These are phyloP conservation scores for Botrytis cinerea DNA, from an alignment of 2,329 filamentous ascomycete species.

Conservation along the genomic window DNA sequence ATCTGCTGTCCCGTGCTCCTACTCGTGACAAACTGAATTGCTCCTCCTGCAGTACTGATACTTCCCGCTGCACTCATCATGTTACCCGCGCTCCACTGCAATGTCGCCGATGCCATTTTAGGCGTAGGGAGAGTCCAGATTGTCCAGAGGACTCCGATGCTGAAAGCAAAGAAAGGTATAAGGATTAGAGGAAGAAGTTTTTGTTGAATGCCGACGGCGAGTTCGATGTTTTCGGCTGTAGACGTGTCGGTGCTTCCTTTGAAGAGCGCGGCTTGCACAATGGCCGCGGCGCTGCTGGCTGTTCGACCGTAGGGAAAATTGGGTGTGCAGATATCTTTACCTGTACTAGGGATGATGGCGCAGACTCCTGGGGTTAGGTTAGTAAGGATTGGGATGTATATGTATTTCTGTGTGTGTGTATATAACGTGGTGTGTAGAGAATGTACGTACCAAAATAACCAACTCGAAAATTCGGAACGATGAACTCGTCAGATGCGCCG, in stretches of 20 bases:
- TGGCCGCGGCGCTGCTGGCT: not conserved
- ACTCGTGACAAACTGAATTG: constrained; percentile 5
- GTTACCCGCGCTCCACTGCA: constrained; percentile 9
- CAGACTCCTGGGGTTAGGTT: not conserved
- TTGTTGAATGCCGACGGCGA: constrained; percentile 8
- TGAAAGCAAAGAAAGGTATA: constrained; percentile 11
- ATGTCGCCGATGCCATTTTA: not conserved
- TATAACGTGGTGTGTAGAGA: not conserved
- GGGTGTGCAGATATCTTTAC: not conserved
- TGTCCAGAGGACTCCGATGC: not conserved
- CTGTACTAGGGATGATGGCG: constrained; percentile 5
- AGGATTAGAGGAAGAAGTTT: constrained; percentile 5
- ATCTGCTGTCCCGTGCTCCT: constrained; percentile 4
- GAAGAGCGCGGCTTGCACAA: not conserved
- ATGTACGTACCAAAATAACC: constrained; percentile 12
- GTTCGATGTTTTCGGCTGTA: constrained; percentile 1
- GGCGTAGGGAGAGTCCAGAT: not conserved
- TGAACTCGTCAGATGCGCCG: constrained; percentile 10
- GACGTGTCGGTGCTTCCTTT: not conserved
- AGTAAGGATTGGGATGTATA: not conserved
- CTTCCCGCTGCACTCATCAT: constrained; percentile 7
- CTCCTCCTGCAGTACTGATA: not conserved
- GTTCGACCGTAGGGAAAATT: not conserved
- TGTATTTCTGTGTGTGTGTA: not conserved
- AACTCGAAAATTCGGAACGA: constrained; percentile 14